A percentile compares a stretch with the other conserved stretches of the same genome.
These are phyloP conservation scores for Coniochaeta sp. DNA, from an alignment of 2,329 filamentous ascomycete genomes.

Conservation along the genomic window DNA sequence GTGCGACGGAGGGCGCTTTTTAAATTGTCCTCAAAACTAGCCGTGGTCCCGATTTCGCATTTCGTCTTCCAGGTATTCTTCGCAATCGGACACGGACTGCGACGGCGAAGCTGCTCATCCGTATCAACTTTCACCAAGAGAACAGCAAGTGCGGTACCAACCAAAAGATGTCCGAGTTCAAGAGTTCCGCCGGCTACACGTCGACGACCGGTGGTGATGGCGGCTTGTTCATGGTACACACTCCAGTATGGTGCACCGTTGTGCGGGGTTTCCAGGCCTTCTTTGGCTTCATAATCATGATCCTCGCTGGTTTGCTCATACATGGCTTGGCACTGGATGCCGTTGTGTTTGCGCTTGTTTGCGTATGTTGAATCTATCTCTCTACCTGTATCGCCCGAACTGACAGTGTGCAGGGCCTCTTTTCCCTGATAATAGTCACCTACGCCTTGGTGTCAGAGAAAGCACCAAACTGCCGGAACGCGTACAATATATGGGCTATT, in stretches of 20 bases:
- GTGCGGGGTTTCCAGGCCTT: slow-evolving; percentile 21
- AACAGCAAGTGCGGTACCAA: neutral
- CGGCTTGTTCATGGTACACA: slow-evolving; percentile 13
- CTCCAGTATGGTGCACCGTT: slow-evolving; percentile 16
- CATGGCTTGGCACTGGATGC: slow-evolving; percentile 18
- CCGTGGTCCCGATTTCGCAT: neutral
- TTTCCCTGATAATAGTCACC: slow-evolving; percentile 18
- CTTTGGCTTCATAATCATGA: slow-evolving; percentile 16
- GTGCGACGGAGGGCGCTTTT: neutral
- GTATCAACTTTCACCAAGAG: neutral
- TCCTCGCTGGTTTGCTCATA: slow-evolving; percentile 19
- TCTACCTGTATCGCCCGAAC: neutral
- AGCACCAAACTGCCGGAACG: slow-evolving; percentile 11
- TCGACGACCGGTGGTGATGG: slow-evolving; percentile 1
- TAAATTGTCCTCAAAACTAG: neutral
- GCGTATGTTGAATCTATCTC: slow-evolving; percentile 12
- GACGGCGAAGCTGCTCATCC: neutral
- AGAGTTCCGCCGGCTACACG: slow-evolving; percentile 1
- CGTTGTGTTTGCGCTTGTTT: slow-evolving; percentile 19
- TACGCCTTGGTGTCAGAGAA: slow-evolving; percentile 21
- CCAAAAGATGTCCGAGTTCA: neutral
- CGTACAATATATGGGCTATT: slow-evolving; percentile 26
- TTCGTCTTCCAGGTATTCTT: neutral
- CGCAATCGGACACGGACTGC: neutral
- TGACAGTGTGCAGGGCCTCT: slow-evolving; percentile 13